Percentiles rank a stretch among this genome's conserved stretches.
Evolutionary conservation across 495 filamentous ascomycete species (phyloP).

Genomic region (Penicillium bovifimosum): DNA sequence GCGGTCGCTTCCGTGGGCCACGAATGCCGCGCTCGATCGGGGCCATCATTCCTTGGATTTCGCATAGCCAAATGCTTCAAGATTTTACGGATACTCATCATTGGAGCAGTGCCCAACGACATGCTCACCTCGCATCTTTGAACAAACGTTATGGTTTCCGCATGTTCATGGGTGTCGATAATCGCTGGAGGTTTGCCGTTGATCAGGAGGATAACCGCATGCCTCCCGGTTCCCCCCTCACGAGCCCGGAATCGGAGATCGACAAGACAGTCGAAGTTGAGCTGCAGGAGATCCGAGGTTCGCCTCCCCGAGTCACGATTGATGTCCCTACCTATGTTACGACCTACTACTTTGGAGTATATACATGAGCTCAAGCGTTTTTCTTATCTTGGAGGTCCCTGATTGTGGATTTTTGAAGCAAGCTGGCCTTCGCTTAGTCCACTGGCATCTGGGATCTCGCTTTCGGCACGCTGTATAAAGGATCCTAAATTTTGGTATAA

Average conservation of each 20-base stretch:
- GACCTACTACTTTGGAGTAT: neutral
- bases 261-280: conserved; percentile 18
- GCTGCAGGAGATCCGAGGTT: conserved; percentile 9
- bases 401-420: neutral
- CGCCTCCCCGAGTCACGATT: neutral
- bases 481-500: neutral
- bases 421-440: conserved; percentile 1
- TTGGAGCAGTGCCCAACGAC: conserved; percentile 30
- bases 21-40: conserved; percentile 39
- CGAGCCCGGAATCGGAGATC: neutral
- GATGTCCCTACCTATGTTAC: neutral
- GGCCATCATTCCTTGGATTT: conserved; percentile 37
- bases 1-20: conserved; percentile 35
- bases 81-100: conserved; percentile 33
- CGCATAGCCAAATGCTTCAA: conserved; percentile 35
- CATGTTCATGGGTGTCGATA: conserved; percentile 30
- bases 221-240: neutral
- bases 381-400: neutral
- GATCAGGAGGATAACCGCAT: conserved; percentile 27
- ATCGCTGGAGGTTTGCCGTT: conserved; percentile 34
- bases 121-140: conserved; percentile 24
- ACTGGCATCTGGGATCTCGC: neutral
- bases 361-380: neutral
- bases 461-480: neutral
- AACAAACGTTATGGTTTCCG: conserved; percentile 37